phyloP scores from a whole-genome alignment of 1,139 yeast species.

The Barnettozyma hawaiiensis region DNA sequence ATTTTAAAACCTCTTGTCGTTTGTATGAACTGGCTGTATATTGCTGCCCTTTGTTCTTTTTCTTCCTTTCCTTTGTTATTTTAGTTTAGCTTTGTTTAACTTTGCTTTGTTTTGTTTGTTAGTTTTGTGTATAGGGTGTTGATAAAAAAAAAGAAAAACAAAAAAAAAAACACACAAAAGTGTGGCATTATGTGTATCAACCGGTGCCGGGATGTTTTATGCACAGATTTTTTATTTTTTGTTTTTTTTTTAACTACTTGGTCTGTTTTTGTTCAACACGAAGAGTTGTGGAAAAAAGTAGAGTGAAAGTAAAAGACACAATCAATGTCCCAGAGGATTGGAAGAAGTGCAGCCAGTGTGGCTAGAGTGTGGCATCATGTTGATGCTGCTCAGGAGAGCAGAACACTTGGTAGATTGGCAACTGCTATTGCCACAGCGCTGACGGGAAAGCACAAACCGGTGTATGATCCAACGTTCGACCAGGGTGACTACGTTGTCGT shows the following conservation, averaged over 20 bases:
- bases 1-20: too few relatives aligned
- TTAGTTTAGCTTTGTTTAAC: neutral
- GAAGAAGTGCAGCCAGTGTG: constrained; percentile 47
- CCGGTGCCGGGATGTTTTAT: neutral
- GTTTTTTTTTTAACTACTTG: too few relatives aligned
- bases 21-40: too few relatives aligned
- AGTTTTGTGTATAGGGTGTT: neutral
- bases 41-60: neutral
- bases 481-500: constrained; percentile 97
- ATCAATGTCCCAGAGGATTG: constrained; percentile 34
- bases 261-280: too few relatives aligned
- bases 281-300: neutral
- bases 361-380: constrained; percentile 95
- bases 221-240: neutral
- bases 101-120: neutral
- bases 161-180: too few relatives aligned
- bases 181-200: neutral
- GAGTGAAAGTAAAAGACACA: neutral
- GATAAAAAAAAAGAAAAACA: too few relatives aligned
- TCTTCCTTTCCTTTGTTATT: neutral
- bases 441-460: constrained; percentile 96
- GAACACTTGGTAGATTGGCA: constrained; percentile 92
- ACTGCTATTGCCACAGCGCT: constrained; percentile 79
- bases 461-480: constrained; percentile 69
- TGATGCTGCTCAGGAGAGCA: constrained; percentile 75